phyloP scores from a whole-genome alignment of 805 yeast genomes.

The Yarrowia keelungensis region DNA sequence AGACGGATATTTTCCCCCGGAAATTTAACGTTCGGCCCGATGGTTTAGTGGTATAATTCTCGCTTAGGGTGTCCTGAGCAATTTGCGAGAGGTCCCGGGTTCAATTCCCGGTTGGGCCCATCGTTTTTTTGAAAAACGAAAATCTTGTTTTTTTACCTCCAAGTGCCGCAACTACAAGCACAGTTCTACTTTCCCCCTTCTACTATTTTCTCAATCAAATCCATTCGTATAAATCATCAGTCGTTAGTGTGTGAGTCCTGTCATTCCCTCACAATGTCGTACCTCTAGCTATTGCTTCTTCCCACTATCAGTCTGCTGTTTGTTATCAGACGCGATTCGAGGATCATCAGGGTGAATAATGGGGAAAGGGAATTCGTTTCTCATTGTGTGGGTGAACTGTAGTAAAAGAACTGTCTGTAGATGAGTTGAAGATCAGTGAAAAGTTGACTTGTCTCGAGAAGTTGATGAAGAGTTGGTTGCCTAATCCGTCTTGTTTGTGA shows the following conservation, averaged over 20 bases:
- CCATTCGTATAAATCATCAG: background rate
- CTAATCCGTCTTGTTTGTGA: no score
- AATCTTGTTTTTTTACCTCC: no score
- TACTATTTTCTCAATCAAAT: no score
- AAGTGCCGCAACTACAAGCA: background rate
- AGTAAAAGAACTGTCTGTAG: background rate
- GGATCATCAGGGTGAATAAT: slow-evolving; percentile 20
- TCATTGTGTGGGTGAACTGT: background rate
- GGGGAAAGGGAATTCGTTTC: slow-evolving; percentile 30
- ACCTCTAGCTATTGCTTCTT: background rate
- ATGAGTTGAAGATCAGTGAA: background rate
- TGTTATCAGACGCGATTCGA: slow-evolving; percentile 2
- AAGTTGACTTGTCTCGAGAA: no score
- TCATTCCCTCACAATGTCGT: background rate
- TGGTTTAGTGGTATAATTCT: slow-evolving; percentile 36
- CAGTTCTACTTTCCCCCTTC: background rate
- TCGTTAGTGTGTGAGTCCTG: background rate
- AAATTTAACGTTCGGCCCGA: slow-evolving; percentile 16
- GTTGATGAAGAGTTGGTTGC: no score
- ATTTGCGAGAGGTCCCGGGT: slow-evolving; percentile 38
- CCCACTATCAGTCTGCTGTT: background rate
- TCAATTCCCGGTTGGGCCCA: slow-evolving; percentile 35
- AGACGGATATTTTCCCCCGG: no score
- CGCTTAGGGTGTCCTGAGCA: slow-evolving; percentile 36
- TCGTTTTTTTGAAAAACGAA: background rate